These are phyloP conservation scores for Phyllosticta ampelicida DNA, from an alignment of 2,329 filamentous ascomycete species.

Conservation along the genomic window DNA sequence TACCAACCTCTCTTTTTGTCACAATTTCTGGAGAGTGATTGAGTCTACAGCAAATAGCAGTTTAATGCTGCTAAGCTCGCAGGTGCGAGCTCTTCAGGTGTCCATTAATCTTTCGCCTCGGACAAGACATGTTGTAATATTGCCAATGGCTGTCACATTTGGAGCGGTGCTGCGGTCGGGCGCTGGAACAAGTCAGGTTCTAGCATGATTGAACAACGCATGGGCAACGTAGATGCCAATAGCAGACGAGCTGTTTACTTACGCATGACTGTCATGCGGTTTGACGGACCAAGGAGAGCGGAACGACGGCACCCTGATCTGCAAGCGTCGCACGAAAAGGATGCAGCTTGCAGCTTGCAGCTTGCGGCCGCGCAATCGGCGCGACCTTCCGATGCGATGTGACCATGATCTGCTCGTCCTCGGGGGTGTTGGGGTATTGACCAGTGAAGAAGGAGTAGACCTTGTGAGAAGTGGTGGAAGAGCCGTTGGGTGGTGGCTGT, in stretches of 20 bases:
- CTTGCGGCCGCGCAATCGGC: too few species aligned
- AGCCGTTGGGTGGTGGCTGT: too few species aligned
- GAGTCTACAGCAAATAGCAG: too few species aligned
- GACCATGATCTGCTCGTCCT: neutral
- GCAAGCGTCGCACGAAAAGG: neutral
- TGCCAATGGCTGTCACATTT: neutral
- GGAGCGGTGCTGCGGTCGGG: neutral
- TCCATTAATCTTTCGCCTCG: too few species aligned
- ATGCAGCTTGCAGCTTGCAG: neutral
- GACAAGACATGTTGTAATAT: neutral
- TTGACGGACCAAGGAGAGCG: neutral
- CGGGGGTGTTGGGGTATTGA: too few species aligned
- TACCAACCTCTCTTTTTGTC: too few species aligned
- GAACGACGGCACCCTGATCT: neutral
- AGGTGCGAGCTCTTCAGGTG: too few species aligned
- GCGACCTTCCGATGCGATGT: neutral
- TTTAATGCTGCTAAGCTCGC: too few species aligned
- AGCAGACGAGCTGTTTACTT: neutral
- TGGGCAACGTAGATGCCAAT: neutral
- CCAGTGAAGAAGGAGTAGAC: too few species aligned
- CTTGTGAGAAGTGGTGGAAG: too few species aligned
- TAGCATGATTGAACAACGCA: neutral
- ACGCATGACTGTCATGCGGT: neutral
- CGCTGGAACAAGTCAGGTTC: neutral
- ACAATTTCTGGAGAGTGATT: too few species aligned